A percentile compares a stretch with the other conserved stretches of the same genome.
Conservation (phyloP, 768 basidiomycete species). For the Rhizopogon vinicolor region DNA sequence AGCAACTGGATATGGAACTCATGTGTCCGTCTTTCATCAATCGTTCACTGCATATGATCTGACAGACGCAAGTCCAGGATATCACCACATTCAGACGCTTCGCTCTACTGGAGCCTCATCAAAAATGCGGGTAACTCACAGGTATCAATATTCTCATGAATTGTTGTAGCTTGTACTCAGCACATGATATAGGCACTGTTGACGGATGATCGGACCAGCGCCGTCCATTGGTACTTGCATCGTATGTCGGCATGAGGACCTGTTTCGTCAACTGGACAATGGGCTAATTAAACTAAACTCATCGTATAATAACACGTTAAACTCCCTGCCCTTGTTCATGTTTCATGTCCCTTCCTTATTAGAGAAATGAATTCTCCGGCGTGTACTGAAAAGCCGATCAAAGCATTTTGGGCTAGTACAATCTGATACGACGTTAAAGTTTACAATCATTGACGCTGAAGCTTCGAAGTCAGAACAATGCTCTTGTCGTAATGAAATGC, state of each 20-base stretch:
- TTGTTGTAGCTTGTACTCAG: neutral
- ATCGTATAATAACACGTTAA: neutral
- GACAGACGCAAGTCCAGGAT: neutral
- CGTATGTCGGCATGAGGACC: neutral
- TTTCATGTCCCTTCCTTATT: no score
- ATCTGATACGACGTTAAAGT: no score
- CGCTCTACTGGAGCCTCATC: neutral
- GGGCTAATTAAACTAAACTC: neutral
- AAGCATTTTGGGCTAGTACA: no score
- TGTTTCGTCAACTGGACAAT: neutral
- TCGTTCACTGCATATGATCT: neutral
- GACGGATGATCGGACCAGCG: neutral
- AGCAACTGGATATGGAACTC: neutral
- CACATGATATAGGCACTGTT: neutral
- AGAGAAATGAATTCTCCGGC: no score
- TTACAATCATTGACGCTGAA: no score
- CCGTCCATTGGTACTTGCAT: constrained; percentile 3
- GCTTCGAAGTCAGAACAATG: no score
- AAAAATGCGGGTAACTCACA: neutral
- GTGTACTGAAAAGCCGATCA: no score
- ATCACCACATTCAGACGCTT: neutral
- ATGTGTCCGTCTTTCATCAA: neutral
- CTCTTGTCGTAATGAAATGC: no score
- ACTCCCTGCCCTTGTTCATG: neutral
- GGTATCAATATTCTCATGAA: neutral